phyloP scores from a whole-genome alignment of 2,329 filamentous ascomycete genomes.

The Hypoxylon sp. region DNA sequence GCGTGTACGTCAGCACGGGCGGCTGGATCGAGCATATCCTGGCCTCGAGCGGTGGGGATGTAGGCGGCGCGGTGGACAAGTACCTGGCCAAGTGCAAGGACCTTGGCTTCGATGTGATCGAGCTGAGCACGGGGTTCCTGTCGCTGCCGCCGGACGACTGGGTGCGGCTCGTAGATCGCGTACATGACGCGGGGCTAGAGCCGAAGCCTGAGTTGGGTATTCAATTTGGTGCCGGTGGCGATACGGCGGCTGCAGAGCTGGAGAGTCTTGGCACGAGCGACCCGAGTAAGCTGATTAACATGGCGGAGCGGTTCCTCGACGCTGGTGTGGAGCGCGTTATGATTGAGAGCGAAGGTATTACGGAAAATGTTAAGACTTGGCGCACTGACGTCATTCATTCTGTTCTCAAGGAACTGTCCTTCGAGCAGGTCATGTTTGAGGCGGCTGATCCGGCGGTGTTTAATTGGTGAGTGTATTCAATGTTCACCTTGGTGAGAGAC shows the following conservation, averaged over 20 bases:
- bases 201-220: conserved; percentile 70
- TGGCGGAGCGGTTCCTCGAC: conserved; percentile 65
- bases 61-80: conserved; percentile 62
- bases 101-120: conserved; percentile 68
- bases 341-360: conserved; percentile 73
- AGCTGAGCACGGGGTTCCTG: conserved; percentile 68
- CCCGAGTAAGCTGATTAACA: conserved; percentile 63
- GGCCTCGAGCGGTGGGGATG: conserved; percentile 57
- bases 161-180: conserved; percentile 64
- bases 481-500: neutral
- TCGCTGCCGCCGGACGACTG: conserved; percentile 69
- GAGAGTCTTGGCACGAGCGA: conserved; percentile 65
- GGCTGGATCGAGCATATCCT: conserved; percentile 70
- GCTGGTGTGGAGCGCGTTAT: conserved; percentile 69
- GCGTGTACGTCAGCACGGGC: conserved; percentile 69
- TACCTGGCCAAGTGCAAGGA: conserved; percentile 68
- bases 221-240: conserved; percentile 70
- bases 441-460: conserved; percentile 69
- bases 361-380: conserved; percentile 69
- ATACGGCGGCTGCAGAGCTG: conserved; percentile 63
- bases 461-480: conserved; percentile 63
- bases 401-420: conserved; percentile 66
- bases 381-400: conserved; percentile 68
- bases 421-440: conserved; percentile 71
- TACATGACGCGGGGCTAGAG: conserved; percentile 63